Evolutionary conservation across 192 early-diverging fungal species (phyloP).

Genomic region (Entrophospora sp.): DNA sequence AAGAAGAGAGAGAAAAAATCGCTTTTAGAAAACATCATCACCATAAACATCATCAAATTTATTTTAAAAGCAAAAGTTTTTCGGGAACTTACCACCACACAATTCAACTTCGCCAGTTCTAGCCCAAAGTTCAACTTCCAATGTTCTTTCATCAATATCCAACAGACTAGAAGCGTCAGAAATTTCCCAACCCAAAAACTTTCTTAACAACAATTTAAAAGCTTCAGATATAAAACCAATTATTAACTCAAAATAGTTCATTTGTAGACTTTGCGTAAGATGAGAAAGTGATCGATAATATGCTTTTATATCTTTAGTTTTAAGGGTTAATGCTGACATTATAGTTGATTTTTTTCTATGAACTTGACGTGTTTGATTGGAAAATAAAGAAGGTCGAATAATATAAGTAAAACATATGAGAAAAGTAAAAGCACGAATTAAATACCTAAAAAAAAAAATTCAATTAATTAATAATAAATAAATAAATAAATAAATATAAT

Average conservation of each 20-base stretch:
- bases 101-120: conserved; percentile 18
- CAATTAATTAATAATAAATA: neutral
- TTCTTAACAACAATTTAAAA: neutral
- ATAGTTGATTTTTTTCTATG: neutral
- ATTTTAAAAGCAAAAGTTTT: neutral
- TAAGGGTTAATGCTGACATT: neutral
- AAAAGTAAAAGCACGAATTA: conserved; percentile 3
- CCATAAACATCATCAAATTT: too few species aligned
- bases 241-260: neutral
- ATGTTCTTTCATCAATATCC: neutral
- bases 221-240: conserved; percentile 12
- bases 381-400: conserved; percentile 13
- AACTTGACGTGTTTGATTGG: neutral
- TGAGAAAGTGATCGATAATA: conserved; percentile 3
- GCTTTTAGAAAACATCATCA: neutral
- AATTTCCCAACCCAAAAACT: conserved; percentile 12
- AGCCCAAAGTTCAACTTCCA: neutral
- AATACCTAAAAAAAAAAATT: neutral
- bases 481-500: neutral
- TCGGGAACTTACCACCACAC: conserved; percentile 10
- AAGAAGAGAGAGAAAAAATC: neutral
- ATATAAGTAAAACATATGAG: conserved; percentile 17
- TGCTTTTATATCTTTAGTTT: conserved; percentile 7
- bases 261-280: neutral
- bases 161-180: neutral